phyloP scores from a whole-genome alignment of 2,329 filamentous ascomycete genomes.

The Alternaria metachromatica region DNA sequence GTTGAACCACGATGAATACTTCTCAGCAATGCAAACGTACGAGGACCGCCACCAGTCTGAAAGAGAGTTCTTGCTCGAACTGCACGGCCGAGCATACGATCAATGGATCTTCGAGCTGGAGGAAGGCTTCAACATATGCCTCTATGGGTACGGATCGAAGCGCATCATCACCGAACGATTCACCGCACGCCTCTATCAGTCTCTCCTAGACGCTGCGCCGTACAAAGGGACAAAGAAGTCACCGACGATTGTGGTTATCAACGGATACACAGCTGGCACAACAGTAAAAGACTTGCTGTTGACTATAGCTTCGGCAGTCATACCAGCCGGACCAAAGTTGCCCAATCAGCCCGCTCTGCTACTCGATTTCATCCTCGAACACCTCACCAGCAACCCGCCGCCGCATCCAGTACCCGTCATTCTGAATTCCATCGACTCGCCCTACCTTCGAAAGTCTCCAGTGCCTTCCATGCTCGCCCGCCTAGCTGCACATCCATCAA shows the following conservation, averaged over 20 bases:
- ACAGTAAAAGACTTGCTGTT: slow-evolving; percentile 73
- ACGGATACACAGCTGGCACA: slow-evolving; percentile 76
- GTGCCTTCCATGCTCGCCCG: slow-evolving; percentile 77
- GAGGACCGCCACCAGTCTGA: slow-evolving; percentile 74
- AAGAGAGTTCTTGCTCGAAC: slow-evolving; percentile 71
- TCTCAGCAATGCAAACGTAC: slow-evolving; percentile 69
- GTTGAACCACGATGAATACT: slow-evolving; percentile 92
- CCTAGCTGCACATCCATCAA: slow-evolving; percentile 73
- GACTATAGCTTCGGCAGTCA: slow-evolving; percentile 70
- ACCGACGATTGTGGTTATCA: slow-evolving; percentile 78
- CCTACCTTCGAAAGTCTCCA: slow-evolving; percentile 72
- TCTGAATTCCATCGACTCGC: slow-evolving; percentile 86
- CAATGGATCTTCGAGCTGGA: slow-evolving; percentile 93
- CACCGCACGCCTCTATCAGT: slow-evolving; percentile 70
- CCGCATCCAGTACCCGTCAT: slow-evolving; percentile 66
- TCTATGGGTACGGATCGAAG: slow-evolving; percentile 92
- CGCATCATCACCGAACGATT: slow-evolving; percentile 75
- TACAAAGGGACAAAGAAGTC: slow-evolving; percentile 43
- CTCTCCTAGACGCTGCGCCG: slow-evolving; percentile 34
- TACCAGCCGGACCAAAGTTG: slow-evolving; percentile 59
- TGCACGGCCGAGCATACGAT: slow-evolving; percentile 82
- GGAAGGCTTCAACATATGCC: slow-evolving; percentile 84
- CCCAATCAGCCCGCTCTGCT: slow-evolving; percentile 72
- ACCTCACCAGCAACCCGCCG: slow-evolving; percentile 59
- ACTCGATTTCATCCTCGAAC: slow-evolving; percentile 68